Conservation (phyloP, 179 eudicot genomes). For the Patellifolia procumbens region DNA sequence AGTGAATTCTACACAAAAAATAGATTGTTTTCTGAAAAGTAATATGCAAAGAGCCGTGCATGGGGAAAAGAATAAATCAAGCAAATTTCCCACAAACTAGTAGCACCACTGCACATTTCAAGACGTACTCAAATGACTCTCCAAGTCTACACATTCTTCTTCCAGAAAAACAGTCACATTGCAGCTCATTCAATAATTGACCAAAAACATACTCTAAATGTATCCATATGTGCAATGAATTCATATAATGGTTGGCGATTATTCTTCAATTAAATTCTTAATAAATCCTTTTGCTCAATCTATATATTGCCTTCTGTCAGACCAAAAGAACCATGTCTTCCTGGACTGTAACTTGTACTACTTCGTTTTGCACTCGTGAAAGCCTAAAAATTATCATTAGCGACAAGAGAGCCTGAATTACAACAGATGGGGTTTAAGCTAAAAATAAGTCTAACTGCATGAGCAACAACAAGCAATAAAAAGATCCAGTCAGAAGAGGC, state of each 20-base stretch:
- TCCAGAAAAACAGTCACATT: background rate
- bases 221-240: background rate
- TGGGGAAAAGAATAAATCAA: background rate
- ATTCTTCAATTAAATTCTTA: background rate
- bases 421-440: background rate
- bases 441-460: background rate
- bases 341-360: background rate
- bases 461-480: background rate
- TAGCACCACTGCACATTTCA: background rate
- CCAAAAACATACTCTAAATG: background rate
- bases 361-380: background rate
- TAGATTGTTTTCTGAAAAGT: background rate
- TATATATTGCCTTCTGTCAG: background rate
- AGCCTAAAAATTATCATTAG: background rate
- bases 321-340: background rate
- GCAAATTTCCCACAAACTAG: background rate
- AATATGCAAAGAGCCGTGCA: too few relatives aligned
- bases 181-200: background rate
- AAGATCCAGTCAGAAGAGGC: background rate
- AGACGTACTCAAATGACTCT: background rate
- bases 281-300: background rate
- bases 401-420: background rate
- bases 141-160: background rate
- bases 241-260: background rate
- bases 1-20: background rate